Evolutionary conservation across 805 yeast genomes (phyloP).

Genomic region (Metschnikowia amazonensis): DNA sequence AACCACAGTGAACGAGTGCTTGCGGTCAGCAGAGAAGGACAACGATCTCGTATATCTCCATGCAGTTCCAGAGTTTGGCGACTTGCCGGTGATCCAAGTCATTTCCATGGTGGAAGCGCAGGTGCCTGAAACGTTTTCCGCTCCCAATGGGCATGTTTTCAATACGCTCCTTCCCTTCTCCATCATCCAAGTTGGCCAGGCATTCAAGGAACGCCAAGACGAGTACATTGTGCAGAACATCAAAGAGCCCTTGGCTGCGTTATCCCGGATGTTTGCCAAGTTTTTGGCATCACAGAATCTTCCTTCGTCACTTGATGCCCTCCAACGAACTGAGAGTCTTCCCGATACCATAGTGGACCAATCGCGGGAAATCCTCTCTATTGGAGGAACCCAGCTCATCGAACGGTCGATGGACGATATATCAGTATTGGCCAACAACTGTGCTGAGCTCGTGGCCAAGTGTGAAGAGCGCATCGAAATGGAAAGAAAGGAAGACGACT

Average conservation of each 20-base stretch:
- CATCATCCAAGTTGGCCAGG: conserved; percentile 61
- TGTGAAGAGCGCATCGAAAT: conserved; percentile 43
- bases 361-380: conserved; percentile 47
- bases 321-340: conserved; percentile 52
- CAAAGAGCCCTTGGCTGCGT: conserved; percentile 44
- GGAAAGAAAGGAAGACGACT: conserved; percentile 55
- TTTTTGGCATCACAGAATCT: conserved; percentile 48
- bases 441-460: conserved; percentile 41
- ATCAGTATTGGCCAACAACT: conserved; percentile 37
- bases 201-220: conserved; percentile 64
- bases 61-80: conserved; percentile 47
- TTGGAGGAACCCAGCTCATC: conserved; percentile 50
- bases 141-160: conserved; percentile 34
- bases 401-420: conserved; percentile 45
- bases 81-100: conserved; percentile 41
- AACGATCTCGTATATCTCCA: conserved; percentile 77
- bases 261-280: conserved; percentile 43
- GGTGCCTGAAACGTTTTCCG: conserved; percentile 22
- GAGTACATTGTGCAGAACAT: conserved; percentile 45
- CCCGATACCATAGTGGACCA: conserved; percentile 58
- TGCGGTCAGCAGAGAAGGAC: conserved; percentile 64
- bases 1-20: conserved; percentile 39
- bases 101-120: conserved; percentile 55
- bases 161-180: conserved; percentile 61
- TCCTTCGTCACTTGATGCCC: conserved; percentile 59